phyloP scores from a whole-genome alignment of 2,329 filamentous ascomycete genomes.

The Akanthomyces lecanii region DNA sequence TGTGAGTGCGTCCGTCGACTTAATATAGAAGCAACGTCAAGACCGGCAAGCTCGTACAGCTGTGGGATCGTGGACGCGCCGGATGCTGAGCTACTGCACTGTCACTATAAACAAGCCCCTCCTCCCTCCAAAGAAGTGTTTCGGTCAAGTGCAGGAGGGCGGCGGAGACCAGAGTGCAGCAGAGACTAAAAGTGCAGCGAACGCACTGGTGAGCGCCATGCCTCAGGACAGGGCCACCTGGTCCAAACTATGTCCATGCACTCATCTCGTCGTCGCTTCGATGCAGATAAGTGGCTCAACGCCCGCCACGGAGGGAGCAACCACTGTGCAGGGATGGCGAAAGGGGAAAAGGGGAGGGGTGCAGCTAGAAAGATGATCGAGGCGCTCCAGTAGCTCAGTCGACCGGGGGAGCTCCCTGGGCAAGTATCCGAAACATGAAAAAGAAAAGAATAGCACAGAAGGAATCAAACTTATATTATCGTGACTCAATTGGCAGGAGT shows the following conservation, averaged over 20 bases:
- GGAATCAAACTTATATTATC: background rate
- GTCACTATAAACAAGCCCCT: background rate
- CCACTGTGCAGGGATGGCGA: background rate
- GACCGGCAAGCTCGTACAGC: background rate
- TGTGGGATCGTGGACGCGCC: background rate
- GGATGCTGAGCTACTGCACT: background rate
- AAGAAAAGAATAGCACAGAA: background rate
- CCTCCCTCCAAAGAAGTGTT: background rate
- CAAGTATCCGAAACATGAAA: background rate
- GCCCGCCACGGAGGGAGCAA: background rate
- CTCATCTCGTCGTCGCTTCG: background rate
- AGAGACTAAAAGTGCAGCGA: background rate
- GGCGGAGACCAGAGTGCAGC: no score
- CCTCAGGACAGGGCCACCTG: background rate
- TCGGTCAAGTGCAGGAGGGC: no score
- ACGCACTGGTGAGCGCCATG: background rate
- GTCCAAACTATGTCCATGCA: constrained; percentile 2
- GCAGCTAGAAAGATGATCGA: background rate
- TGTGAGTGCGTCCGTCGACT: background rate
- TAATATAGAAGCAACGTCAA: background rate
- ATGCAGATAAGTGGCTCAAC: background rate
- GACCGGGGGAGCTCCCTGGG: background rate
- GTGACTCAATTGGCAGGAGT: background rate
- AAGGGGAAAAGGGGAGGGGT: background rate
- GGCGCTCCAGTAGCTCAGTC: background rate